Evolutionary conservation across 2,329 filamentous ascomycete genomes (phyloP), one percentile per base, ranked within the genome.

Genomic region (Colletotrichum brevisporum): DNA sequence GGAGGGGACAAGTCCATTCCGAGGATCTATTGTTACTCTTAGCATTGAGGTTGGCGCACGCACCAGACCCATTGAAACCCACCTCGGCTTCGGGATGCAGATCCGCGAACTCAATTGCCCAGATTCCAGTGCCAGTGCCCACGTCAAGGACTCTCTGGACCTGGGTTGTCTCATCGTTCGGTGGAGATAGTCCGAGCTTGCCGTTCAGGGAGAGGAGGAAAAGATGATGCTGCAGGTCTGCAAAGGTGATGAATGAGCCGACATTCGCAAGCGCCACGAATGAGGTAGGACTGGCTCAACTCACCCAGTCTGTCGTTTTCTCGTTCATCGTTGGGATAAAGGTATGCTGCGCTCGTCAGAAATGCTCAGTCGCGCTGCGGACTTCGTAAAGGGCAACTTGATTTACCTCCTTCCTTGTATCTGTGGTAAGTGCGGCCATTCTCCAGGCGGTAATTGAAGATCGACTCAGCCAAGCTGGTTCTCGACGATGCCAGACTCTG

Each of bases 381-480:
- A 5, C 13, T 15, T 16, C 13, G 12, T 2, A 9, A 6, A 18
- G 16, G 18, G 39, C 26, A 12, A 39, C n/a, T 13, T 18, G 1
- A 51, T 18, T 47, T n/a, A 48, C 56, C 24, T 9, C 76, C 74
- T n/a, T 77, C 76, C 31, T 77, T 77, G 50, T 74, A 76, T 0
- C 71, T 70, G 24, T 76, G 75, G 21, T 76, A 77, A 0, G 74
- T 75, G 8, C 75, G 72, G 0, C 76, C 75, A 12, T 77, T 76
- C 39, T 77, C 76, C 18, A 73, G 52, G 6, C 74, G 74, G 16
- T 76, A 76, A 12, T 61, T 67, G 0, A 16, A 36, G 0, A 59
- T 59, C 0, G 56, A 59, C 2, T 39, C 27, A 0, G 43, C 18
- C 45, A 59, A 1, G 16, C 43, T 59, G 6, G 56, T 59, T 0